These are phyloP conservation scores for Tetracladium maxilliforme DNA, from an alignment of 2,329 filamentous ascomycete species.

Conservation along the genomic window DNA sequence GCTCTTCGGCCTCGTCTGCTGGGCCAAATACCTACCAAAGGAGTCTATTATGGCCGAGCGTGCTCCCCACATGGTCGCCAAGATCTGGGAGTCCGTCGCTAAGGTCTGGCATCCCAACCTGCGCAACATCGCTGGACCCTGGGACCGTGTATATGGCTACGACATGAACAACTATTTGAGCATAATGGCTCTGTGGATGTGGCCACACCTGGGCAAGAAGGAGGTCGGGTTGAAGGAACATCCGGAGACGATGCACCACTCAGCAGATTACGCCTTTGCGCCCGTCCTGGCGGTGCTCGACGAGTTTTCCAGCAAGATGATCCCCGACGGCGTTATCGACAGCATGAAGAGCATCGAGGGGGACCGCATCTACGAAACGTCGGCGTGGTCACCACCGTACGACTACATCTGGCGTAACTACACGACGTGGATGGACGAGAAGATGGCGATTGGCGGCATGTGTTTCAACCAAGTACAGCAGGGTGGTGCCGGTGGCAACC, in stretches of 20 bases:
- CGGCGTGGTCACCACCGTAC: conserved; percentile 41
- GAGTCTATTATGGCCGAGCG: conserved; percentile 36
- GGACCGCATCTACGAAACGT: conserved; percentile 34
- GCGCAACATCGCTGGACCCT: conserved; percentile 47
- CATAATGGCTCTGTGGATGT: conserved; percentile 42
- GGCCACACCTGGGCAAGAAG: conserved; percentile 36
- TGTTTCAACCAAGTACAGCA: conserved; percentile 39
- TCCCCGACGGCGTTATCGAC: conserved; percentile 21
- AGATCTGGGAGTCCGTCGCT: conserved; percentile 35
- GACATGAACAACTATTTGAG: conserved; percentile 49
- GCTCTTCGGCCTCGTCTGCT: conserved; percentile 40
- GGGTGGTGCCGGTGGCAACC: conserved; percentile 36
- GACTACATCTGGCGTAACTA: conserved; percentile 42
- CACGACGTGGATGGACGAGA: conserved; percentile 37
- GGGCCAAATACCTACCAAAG: conserved; percentile 41
- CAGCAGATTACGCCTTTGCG: conserved; percentile 40
- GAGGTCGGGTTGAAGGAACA: conserved; percentile 8
- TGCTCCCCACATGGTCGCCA: conserved; percentile 31
- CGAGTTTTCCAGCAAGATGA: conserved; percentile 28
- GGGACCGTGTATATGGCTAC: conserved; percentile 48
- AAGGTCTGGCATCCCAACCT: conserved; percentile 41
- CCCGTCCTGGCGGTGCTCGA: conserved; percentile 41
- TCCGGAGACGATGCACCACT: conserved; percentile 34
- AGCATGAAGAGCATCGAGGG: conserved; percentile 31
- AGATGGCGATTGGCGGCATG: conserved; percentile 44